phyloP scores from a whole-genome alignment of 495 filamentous ascomycete species.

The Extremus antarcticus region DNA sequence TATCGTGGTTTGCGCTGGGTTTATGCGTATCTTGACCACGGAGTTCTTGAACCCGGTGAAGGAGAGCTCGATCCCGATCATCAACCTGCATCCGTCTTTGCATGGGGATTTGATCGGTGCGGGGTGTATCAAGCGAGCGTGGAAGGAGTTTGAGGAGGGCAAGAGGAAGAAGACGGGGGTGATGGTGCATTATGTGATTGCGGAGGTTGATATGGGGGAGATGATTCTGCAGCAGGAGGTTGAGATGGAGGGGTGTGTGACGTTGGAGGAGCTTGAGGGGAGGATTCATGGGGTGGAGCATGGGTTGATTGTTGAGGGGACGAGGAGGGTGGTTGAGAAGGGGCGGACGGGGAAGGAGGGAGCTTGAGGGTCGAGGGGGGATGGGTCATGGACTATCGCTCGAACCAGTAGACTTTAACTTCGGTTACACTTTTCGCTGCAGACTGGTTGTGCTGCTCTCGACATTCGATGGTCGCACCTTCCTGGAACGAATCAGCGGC shows the following conservation, averaged over 20 bases:
- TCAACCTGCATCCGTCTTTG: constrained; percentile 80
- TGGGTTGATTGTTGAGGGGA: constrained; percentile 28
- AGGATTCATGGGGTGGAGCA: constrained; percentile 30
- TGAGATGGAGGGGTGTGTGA: constrained; percentile 37
- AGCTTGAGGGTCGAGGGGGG: too few relatives aligned
- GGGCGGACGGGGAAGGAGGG: background rate
- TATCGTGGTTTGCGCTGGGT: constrained; percentile 58
- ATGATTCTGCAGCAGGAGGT: constrained; percentile 66
- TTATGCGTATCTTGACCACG: constrained; percentile 61
- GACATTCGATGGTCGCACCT: too few relatives aligned
- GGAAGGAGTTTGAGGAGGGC: constrained; percentile 59
- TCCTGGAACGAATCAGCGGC: too few relatives aligned
- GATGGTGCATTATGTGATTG: constrained; percentile 89
- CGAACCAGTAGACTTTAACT: too few relatives aligned
- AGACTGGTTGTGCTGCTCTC: too few relatives aligned
- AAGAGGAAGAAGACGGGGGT: constrained; percentile 70
- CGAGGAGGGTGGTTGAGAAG: constrained; percentile 13
- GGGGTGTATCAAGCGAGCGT: constrained; percentile 67
- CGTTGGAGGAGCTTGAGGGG: constrained; percentile 21
- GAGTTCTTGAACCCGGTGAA: constrained; percentile 54
- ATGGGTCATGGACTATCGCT: too few relatives aligned
- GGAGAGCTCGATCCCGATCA: constrained; percentile 49
- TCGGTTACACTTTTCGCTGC: too few relatives aligned
- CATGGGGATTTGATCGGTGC: constrained; percentile 69
- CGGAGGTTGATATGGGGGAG: constrained; percentile 70